A percentile compares a stretch with the other conserved stretches of the same genome.
Conservation (phyloP, 148 eudicot species). For the Rhododendron kiyosumense region DNA sequence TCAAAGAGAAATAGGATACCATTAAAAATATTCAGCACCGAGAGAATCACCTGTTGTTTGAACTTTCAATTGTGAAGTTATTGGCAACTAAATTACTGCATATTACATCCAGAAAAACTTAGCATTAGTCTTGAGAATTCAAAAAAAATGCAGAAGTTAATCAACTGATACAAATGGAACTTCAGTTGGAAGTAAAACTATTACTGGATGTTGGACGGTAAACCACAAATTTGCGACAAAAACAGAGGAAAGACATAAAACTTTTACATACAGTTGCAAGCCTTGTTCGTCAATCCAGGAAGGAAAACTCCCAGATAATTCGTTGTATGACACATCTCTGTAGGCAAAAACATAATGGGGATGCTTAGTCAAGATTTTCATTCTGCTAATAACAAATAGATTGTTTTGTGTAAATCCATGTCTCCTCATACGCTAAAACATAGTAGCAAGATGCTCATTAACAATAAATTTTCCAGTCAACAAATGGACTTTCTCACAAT, state of each 20-base stretch:
- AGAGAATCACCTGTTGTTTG: conserved; percentile 51
- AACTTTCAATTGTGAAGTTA: conserved; percentile 51
- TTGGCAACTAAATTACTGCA: conserved; percentile 84
- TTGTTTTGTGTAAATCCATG: not conserved
- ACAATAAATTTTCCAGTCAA: not conserved
- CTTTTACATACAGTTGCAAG: conserved; percentile 57
- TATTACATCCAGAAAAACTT: not conserved
- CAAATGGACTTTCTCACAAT: not conserved
- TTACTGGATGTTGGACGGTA: not conserved
- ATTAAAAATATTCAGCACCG: not conserved
- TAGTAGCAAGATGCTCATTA: not conserved
- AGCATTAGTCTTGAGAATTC: not conserved
- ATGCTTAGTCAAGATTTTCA: not conserved
- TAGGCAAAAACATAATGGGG: conserved; percentile 21
- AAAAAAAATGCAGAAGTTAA: not conserved
- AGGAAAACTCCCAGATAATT: conserved; percentile 71
- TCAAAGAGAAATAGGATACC: not conserved
- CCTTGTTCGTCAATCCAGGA: conserved; percentile 52
- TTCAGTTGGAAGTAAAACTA: not conserved
- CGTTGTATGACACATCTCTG: conserved; percentile 91
- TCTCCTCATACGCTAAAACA: not conserved
- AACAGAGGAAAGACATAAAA: not conserved
- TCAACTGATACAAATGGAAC: not conserved
- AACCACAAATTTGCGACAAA: not conserved
- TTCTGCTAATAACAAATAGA: not conserved